phyloP scores from a whole-genome alignment of 352 stramenopile species.

The Halophytophthora polymorphica region DNA sequence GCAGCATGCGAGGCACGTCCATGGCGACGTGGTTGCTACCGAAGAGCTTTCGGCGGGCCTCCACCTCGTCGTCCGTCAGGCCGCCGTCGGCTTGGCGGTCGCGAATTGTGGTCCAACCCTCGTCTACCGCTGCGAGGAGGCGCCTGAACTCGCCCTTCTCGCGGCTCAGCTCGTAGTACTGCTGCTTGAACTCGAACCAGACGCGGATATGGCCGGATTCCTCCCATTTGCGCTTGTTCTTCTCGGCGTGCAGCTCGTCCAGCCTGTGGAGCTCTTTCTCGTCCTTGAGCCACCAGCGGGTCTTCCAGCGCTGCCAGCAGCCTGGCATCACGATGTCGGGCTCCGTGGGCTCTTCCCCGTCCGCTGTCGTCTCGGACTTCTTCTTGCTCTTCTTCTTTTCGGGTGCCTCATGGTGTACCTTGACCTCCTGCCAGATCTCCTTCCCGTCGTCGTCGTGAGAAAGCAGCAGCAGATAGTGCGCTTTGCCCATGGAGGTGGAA shows the following conservation, averaged over 20 bases:
- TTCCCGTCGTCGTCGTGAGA: conserved; percentile 36
- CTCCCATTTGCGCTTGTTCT: neutral
- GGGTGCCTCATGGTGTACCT: conserved; percentile 13
- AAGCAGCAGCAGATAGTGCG: conserved; percentile 47
- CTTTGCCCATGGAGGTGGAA: conserved; percentile 23
- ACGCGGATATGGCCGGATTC: conserved; percentile 10
- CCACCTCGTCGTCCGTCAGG: conserved; percentile 15
- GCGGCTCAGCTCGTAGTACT: conserved; percentile 57
- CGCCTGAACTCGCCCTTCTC: conserved; percentile 51
- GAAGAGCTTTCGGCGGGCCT: conserved; percentile 29
- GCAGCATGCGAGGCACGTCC: conserved; percentile 27
- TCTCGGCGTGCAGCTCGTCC: neutral
- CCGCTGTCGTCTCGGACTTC: neutral
- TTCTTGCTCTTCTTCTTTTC: neutral
- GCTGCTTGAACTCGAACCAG: conserved; percentile 77
- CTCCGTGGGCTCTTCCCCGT: no score
- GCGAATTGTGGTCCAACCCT: conserved; percentile 28
- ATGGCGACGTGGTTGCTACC: conserved; percentile 53
- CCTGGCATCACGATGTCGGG: neutral
- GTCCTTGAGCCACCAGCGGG: neutral
- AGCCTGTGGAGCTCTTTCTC: neutral
- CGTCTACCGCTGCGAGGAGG: conserved; percentile 39
- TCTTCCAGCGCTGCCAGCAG: neutral
- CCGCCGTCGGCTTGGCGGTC: conserved; percentile 22
- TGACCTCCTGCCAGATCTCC: conserved; percentile 41